Base-by-base conservation (phyloP, 805 yeast genomes). In the Candida easanensis region DNA sequence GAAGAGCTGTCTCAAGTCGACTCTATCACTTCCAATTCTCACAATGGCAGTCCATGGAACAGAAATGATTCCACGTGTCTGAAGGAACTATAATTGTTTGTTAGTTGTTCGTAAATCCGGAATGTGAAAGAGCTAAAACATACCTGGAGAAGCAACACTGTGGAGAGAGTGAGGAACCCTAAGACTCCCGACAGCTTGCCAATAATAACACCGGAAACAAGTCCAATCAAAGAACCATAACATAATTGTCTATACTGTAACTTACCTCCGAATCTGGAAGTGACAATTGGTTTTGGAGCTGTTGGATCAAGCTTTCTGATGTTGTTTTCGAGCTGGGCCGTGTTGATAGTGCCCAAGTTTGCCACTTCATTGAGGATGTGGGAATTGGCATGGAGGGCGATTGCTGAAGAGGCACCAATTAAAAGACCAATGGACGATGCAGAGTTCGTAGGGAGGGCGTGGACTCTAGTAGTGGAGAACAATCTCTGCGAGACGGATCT, bases 171-270 rank as follows among this genome's bases (percentile, higher is more conserved):
- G 34, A 78, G 53, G 34, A 76, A 67, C 32, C 78, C 77, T 36
- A 82, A 63, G 9, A 77, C 73, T 9, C 76, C 63, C 32, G 80
- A 73, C 45, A 82, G 64, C 53, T 79, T 80, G 7, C 86, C 86
- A 18, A 74, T 70, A 15, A 80, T 64, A 13, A 79, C 65, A 3
- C 88, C 88, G 37, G 74, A 54, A 38, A 75, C 67, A 33, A 80
- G 57, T 0, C 88, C 87, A 13, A 77, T 66, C 50, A 80, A 62
- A 0, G 83, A 76, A 0, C 88, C 88, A 50, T 79, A 63, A 16
- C 83, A 71, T 48, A 81, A 63, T 52, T 81, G 82, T 46, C 70
- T 72, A 54, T 81, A 81, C 53, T 74, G 73, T 49, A 80, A 62
- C 42, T 65, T 67, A 0, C 76, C 75, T n/a, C 68, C 68, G 41